Conservation (phyloP, 2,329 filamentous ascomycete species). For the Nemania bipapillata region DNA sequence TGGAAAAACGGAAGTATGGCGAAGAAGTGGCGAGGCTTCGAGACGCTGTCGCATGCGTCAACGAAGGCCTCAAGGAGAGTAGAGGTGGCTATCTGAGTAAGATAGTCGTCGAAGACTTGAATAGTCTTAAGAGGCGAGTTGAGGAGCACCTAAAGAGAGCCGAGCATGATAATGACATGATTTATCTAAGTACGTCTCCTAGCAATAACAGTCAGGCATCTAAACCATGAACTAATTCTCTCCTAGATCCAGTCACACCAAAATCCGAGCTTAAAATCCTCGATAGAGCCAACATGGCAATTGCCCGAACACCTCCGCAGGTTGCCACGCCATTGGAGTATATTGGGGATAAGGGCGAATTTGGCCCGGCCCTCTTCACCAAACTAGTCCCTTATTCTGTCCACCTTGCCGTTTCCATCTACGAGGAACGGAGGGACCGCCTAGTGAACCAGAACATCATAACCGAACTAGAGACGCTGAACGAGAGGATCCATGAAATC, state of each 20-base stretch:
- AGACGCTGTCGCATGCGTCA: conserved; percentile 84
- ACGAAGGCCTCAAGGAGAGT: conserved; percentile 85
- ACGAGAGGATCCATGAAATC: conserved; percentile 79
- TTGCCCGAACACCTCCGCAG: conserved; percentile 80
- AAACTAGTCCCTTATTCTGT: conserved; percentile 96
- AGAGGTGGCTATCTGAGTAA: conserved; percentile 80
- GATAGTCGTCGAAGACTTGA: conserved; percentile 81
- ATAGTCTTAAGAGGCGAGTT: conserved; percentile 82
- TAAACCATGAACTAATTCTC: conserved; percentile 48
- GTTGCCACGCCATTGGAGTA: conserved; percentile 82
- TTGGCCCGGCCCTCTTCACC: conserved; percentile 86
- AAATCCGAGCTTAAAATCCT: conserved; percentile 88
- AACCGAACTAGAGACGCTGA: conserved; percentile 82
- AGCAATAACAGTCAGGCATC: not conserved
- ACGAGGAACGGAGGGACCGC: conserved; percentile 90
- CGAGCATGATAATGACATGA: conserved; percentile 95
- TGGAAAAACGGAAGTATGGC: conserved; percentile 94
- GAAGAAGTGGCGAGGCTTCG: conserved; percentile 90
- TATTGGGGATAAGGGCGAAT: conserved; percentile 80
- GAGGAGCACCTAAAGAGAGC: conserved; percentile 89
- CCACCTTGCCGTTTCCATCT: conserved; percentile 93
- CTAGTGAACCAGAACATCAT: conserved; percentile 89
- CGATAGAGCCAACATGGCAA: conserved; percentile 89
- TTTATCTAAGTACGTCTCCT: conserved; percentile 76
- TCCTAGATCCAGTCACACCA: conserved; percentile 76